Evolutionary conservation across 257 asterid genomes (phyloP), one percentile per base, ranked within the genome.

Genomic region (Galeopsis tetrahit): DNA sequence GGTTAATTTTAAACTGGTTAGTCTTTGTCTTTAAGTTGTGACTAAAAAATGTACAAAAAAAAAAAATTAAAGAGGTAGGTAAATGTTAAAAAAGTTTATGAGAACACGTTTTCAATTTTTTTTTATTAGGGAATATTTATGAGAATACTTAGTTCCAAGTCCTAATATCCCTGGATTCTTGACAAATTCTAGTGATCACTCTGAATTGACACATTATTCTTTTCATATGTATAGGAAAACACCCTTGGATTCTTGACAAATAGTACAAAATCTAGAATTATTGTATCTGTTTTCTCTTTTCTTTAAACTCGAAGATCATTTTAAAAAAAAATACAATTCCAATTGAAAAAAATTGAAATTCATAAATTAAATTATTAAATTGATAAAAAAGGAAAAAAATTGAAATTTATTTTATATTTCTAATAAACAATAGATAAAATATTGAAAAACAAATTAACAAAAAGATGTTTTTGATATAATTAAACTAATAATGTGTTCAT

Each of bases 101-200:
- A 40, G 46, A 40, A 7, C 3, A 40, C 11, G 2, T 40, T 40
- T 40, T 40, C 0, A 7, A 40, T 7, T 7, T 40, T 40, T 40
- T 40, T 7, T 8, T 40, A 4, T 40, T 15, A 42, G 56, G 62
- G 52, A 42, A 5, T 28, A 42, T 17, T 52, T 56, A 74, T 69
- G 61, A 70, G 44, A 69, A 79, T 70, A 40, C 60, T 56, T 35
- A 7, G 34, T 57, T 71, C 80, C 57, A 79, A 70, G 21, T 57
- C 74, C 80, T 64, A 79, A 70, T n/a, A 51, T 59, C 39, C 28
- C 28, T 31, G 6, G 64, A 10, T 40, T 8, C 46, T 40, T 40
- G 59, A 66, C 57, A 56, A 55, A n/a, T 2, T 31, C n/a, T 5
- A 52, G 67, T 65, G 17, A 17, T 69, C 51, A 57, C 44, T 40